These are phyloP conservation scores for Trichoderma gamsii DNA, from an alignment of 495 filamentous ascomycete genomes.

Conservation along the genomic window DNA sequence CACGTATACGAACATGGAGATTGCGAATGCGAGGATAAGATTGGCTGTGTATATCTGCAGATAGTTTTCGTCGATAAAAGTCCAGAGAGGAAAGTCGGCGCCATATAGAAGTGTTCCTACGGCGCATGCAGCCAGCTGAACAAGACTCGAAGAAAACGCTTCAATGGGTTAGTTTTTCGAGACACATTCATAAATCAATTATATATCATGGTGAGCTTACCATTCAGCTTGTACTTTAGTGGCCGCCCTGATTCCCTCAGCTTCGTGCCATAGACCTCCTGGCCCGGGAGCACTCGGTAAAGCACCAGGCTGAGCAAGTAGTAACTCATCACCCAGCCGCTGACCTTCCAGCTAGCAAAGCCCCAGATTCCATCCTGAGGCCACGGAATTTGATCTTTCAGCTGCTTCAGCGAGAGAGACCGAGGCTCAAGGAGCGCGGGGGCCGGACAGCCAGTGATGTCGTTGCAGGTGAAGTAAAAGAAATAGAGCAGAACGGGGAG, in stretches of 20 bases:
- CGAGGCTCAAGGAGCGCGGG: constrained; percentile 73
- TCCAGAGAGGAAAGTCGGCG: constrained; percentile 79
- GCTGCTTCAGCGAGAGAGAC: constrained; percentile 59
- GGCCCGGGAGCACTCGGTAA: constrained; percentile 71
- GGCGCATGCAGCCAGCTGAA: constrained; percentile 59
- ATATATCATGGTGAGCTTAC: constrained; percentile 38
- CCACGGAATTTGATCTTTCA: constrained; percentile 78
- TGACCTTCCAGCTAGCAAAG: constrained; percentile 54
- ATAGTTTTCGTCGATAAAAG: constrained; percentile 87
- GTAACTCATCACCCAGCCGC: constrained; percentile 64
- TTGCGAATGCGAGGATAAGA: constrained; percentile 60
- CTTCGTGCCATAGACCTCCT: constrained; percentile 61
- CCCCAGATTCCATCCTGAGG: constrained; percentile 60
- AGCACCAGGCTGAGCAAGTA: constrained; percentile 70
- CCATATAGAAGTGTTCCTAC: constrained; percentile 72
- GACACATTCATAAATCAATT: neutral
- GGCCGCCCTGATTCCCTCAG: constrained; percentile 64
- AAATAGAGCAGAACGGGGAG: constrained; percentile 70
- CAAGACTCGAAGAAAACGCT: constrained; percentile 72
- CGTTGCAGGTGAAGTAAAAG: constrained; percentile 83
- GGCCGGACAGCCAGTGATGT: constrained; percentile 82
- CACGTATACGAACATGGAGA: constrained; percentile 72
- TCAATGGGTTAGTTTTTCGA: constrained; percentile 13
- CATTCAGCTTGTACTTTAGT: constrained; percentile 85
- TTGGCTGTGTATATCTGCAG: constrained; percentile 77